Evolutionary conservation across 768 basidiomycete species (phyloP).

Genomic region (Phaeotremella skinneri): DNA sequence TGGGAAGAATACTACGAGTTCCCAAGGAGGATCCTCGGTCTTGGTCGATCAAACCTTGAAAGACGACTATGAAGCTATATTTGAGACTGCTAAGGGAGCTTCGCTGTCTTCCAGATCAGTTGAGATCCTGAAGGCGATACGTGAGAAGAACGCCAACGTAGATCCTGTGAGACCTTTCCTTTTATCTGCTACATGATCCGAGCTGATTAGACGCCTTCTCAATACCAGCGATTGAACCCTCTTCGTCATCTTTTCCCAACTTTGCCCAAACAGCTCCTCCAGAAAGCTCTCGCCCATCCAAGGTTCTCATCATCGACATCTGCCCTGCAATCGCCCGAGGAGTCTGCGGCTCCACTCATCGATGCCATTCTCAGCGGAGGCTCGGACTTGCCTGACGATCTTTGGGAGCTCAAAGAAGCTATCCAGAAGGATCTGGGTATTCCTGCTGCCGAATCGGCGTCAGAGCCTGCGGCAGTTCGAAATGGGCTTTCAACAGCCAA

Average conservation of each 20-base stretch:
- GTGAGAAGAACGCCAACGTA: conserved; percentile 15
- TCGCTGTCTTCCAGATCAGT: conserved; percentile 5
- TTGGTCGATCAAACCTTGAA: conserved; percentile 2
- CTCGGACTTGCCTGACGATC: conserved; percentile 63
- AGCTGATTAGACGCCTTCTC: background rate
- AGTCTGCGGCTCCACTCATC: conserved; percentile 36
- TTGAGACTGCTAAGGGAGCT: conserved; percentile 13
- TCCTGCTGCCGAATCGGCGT: background rate
- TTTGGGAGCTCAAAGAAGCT: conserved; percentile 61
- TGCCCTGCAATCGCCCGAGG: conserved; percentile 23
- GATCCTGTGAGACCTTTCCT: conserved; percentile 25
- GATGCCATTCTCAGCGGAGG: conserved; percentile 56
- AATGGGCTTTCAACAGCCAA: background rate
- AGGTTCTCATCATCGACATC: conserved; percentile 28
- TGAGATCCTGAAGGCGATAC: conserved; percentile 2
- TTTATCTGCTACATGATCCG: background rate
- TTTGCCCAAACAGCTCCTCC: conserved; percentile 35
- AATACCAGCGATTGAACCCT: conserved; percentile 30
- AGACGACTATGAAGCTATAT: conserved; percentile 16
- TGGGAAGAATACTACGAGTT: background rate
- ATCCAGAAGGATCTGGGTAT: conserved; percentile 15
- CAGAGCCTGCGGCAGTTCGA: background rate
- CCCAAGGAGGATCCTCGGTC: background rate
- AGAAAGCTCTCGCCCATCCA: conserved; percentile 41
- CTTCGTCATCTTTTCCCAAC: conserved; percentile 43